Percentiles rank a stretch among this genome's conserved stretches.
phyloP scores from a whole-genome alignment of 192 early-diverging fungal genomes.

The Paraglomus brasilianum region DNA sequence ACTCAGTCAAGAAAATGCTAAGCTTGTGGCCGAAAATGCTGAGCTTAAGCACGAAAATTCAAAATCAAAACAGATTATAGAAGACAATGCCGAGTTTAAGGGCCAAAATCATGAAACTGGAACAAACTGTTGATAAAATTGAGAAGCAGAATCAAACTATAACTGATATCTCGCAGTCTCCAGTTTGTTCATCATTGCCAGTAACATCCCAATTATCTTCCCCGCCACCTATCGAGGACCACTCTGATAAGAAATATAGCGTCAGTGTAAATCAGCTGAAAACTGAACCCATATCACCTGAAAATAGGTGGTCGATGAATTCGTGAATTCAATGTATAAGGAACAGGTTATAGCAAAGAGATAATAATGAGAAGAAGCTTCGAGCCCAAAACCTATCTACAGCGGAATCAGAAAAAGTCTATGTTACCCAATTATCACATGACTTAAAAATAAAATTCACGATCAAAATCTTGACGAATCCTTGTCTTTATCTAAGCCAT shows the following conservation, averaged over 20 bases:
- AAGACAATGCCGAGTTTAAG: too few species aligned
- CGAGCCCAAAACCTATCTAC: slow-evolving; percentile 10
- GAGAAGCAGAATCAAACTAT: too few species aligned
- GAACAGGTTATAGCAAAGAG: slow-evolving; percentile 15
- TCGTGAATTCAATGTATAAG: slow-evolving; percentile 12
- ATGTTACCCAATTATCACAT: too few species aligned
- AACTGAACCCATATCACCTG: slow-evolving; percentile 7
- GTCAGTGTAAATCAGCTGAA: slow-evolving; percentile 9
- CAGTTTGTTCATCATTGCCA: not conserved
- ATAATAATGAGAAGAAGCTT: slow-evolving; percentile 24
- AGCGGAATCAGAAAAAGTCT: too few species aligned
- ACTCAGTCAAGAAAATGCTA: not conserved
- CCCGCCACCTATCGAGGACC: slow-evolving; percentile 14
- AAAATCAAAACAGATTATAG: too few species aligned
- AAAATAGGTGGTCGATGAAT: slow-evolving; percentile 1
- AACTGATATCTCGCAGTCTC: too few species aligned
- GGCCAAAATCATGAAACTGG: too few species aligned
- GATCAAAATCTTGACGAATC: too few species aligned
- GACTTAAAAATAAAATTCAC: too few species aligned
- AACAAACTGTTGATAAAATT: too few species aligned
- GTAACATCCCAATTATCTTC: slow-evolving; percentile 10
- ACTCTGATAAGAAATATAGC: slow-evolving; percentile 9
- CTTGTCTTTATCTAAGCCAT: too few species aligned
- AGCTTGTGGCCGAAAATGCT: not conserved
- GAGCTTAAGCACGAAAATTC: not conserved